Conservation (phyloP, 2,329 filamentous ascomycete genomes). For the Phoma sp. region DNA sequence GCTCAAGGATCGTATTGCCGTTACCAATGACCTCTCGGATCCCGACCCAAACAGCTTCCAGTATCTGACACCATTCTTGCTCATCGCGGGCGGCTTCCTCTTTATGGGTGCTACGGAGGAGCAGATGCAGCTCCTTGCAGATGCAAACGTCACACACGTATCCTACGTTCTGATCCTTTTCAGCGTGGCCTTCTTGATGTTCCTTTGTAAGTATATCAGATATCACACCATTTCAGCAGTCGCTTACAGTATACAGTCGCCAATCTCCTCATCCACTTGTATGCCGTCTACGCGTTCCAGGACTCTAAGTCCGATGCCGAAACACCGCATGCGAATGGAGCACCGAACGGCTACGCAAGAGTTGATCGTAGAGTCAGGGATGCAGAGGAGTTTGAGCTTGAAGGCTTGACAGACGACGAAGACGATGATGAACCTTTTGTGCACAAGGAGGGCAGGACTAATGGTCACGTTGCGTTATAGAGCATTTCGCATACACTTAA, state of each 20-base stretch:
- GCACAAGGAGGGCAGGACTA: slow-evolving; percentile 34
- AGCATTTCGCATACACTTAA: background rate
- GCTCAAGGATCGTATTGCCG: slow-evolving; percentile 71
- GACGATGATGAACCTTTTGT: slow-evolving; percentile 62
- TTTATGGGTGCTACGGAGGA: slow-evolving; percentile 99
- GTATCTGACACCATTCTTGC: slow-evolving; percentile 73
- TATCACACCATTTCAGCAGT: background rate
- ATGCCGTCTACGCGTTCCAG: slow-evolving; percentile 68
- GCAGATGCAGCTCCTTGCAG: slow-evolving; percentile 81
- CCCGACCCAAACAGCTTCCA: slow-evolving; percentile 75
- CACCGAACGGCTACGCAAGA: slow-evolving; percentile 49
- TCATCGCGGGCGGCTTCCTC: slow-evolving; percentile 91
- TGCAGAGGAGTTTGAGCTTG: slow-evolving; percentile 92
- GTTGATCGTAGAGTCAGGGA: slow-evolving; percentile 71
- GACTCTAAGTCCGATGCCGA: slow-evolving; percentile 47
- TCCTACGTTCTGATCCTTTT: slow-evolving; percentile 92
- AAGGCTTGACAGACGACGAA: slow-evolving; percentile 87
- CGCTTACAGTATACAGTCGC: slow-evolving; percentile 60
- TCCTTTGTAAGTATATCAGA: slow-evolving; percentile 69
- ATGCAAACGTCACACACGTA: slow-evolving; percentile 82
- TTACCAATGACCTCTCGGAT: slow-evolving; percentile 71
- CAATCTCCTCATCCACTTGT: slow-evolving; percentile 84
- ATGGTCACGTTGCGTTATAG: slow-evolving; percentile 11
- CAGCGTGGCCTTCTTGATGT: slow-evolving; percentile 87
- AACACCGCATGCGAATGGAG: slow-evolving; percentile 34